Conservation (phyloP, 768 basidiomycete genomes). For the Auricularia sp. region DNA sequence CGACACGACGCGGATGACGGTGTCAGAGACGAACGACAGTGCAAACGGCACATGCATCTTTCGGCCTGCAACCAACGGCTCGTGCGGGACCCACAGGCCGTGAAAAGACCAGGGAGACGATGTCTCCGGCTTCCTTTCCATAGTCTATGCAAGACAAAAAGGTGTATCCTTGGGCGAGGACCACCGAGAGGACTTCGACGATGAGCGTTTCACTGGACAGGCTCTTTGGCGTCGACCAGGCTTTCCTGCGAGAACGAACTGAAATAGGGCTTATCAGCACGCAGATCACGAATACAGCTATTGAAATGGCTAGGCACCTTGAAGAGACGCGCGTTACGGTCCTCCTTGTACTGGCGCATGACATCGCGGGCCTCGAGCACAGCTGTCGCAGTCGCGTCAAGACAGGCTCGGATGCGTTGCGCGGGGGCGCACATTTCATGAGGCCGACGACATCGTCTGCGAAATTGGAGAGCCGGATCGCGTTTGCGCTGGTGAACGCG, state of each 20-base stretch:
- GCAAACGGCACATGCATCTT: constrained; percentile 48
- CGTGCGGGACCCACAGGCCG: constrained; percentile 28
- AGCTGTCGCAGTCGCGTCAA: constrained; percentile 25
- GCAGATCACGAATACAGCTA: constrained; percentile 25
- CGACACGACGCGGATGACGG: constrained; percentile 58
- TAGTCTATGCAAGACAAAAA: constrained; percentile 67
- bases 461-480: constrained; percentile 64
- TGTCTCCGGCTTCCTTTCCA: constrained; percentile 66
- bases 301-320: neutral
- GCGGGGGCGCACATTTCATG: constrained; percentile 48
- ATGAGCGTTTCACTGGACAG: constrained; percentile 57
- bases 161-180: constrained; percentile 53
- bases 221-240: constrained; percentile 68
- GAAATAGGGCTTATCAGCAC: constrained; percentile 43
- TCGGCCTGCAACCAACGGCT: constrained; percentile 28
- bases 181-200: constrained; percentile 51
- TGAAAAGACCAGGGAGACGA: constrained; percentile 61
- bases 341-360: constrained; percentile 4
- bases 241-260: constrained; percentile 58
- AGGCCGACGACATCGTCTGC: constrained; percentile 40
- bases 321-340: neutral
- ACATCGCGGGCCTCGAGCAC: constrained; percentile 1
- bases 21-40: constrained; percentile 61
- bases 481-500: constrained; percentile 53
- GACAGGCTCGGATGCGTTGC: constrained; percentile 24